Percentiles rank a stretch among this genome's conserved stretches.
These are phyloP conservation scores for Thuja plicata DNA, from an alignment of 83 land plant genomes.

Conservation along the genomic window DNA sequence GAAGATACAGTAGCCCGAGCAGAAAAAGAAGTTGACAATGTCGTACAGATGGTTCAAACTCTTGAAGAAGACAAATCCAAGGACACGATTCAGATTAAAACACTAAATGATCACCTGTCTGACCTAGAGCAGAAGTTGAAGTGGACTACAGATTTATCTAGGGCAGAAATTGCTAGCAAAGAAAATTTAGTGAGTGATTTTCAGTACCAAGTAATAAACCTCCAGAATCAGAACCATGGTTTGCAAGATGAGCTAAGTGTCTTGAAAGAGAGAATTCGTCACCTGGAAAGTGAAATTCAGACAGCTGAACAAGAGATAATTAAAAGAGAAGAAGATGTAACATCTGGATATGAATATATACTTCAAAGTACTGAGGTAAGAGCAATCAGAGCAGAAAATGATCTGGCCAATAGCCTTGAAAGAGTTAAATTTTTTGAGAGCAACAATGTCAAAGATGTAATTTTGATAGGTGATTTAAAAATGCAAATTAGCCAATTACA, in stretches of 20 bases:
- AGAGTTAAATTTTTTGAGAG: neutral
- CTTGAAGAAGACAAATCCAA: conserved; percentile 3
- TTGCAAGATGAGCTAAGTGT: neutral
- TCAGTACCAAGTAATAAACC: neutral
- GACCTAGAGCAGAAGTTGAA: neutral
- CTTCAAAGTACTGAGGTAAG: neutral
- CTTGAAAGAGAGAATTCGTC: neutral
- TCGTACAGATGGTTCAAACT: neutral
- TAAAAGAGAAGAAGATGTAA: neutral
- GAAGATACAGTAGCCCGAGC: neutral
- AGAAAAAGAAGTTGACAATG: neutral
- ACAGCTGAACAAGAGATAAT: neutral
- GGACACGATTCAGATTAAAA: neutral
- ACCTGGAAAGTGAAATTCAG: neutral
- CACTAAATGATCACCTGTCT: neutral
- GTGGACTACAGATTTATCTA: neutral
- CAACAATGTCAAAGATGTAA: neutral
- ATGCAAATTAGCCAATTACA: neutral
- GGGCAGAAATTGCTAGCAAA: neutral
- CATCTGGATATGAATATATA: neutral
- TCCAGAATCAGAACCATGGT: neutral
- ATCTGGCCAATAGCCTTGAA: neutral
- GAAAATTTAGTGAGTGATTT: neutral
- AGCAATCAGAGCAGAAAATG: neutral
- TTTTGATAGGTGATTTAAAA: neutral